Percentiles rank a stretch among this genome's conserved stretches.
These are phyloP conservation scores for Phytopythium sindhum DNA, from an alignment of 352 stramenopile species.

Conservation along the genomic window DNA sequence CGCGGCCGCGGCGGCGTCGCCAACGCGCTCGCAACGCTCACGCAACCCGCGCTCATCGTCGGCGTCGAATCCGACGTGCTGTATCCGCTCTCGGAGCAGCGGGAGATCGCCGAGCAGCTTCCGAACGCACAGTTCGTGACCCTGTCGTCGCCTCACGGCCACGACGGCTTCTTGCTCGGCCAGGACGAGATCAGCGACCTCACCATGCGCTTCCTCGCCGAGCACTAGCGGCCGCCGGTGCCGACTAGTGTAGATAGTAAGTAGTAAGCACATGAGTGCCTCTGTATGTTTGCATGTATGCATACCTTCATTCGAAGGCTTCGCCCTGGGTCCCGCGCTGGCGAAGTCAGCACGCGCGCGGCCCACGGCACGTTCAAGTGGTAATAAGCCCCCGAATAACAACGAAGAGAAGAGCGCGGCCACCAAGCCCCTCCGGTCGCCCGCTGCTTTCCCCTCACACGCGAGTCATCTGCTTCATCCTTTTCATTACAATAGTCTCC, in stretches of 20 bases:
- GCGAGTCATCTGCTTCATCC: not conserved
- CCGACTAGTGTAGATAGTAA: slow-evolving; percentile 5
- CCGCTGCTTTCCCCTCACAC: not conserved
- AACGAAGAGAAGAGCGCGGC: not conserved
- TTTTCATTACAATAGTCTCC: not conserved
- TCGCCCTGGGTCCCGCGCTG: not conserved
- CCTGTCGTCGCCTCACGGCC: slow-evolving; percentile 90
- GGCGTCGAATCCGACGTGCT: slow-evolving; percentile 94
- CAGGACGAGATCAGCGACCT: slow-evolving; percentile 89
- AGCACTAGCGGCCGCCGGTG: slow-evolving; percentile 8
- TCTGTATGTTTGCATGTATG: slow-evolving; percentile 7
- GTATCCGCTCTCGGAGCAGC: slow-evolving; percentile 93
- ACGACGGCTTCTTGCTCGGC: slow-evolving; percentile 97
- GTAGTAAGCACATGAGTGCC: not conserved
- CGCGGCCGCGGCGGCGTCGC: slow-evolving; percentile 78
- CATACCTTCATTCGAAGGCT: slow-evolving; percentile 3
- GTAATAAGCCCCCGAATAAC: not conserved
- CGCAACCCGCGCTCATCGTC: slow-evolving; percentile 87
- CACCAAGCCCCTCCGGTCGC: not conserved
- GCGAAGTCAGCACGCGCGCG: not conserved
- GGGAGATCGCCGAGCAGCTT: slow-evolving; percentile 79
- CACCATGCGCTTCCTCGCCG: slow-evolving; percentile 55
- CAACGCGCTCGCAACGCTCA: slow-evolving; percentile 45
- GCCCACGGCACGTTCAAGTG: slow-evolving; percentile 1
- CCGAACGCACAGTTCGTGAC: slow-evolving; percentile 84